Evolutionary conservation across 1,284 basidiomycete species (phyloP).

Genomic region (Cutaneotrichosporon cyanovorans): DNA sequence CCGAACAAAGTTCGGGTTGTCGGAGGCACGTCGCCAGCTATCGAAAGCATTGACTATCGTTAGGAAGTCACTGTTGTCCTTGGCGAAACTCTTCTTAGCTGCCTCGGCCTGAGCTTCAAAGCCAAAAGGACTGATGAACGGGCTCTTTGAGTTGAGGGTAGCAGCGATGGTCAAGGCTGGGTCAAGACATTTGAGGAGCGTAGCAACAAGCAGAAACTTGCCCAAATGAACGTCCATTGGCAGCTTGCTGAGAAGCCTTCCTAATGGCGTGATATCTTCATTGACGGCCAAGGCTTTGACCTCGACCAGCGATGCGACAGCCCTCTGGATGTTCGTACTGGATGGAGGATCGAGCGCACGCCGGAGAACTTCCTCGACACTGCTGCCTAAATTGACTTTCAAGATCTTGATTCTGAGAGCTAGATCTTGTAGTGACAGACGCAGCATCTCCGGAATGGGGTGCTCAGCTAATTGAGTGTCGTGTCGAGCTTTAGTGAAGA

Average conservation of each 20-base stretch:
- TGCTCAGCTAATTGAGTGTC: constrained; percentile 77
- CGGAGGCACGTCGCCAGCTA: constrained; percentile 74
- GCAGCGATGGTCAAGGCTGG: constrained; percentile 94
- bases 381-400: constrained; percentile 75
- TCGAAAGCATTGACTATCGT: constrained; percentile 87
- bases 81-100: constrained; percentile 72
- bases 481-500: constrained; percentile 84
- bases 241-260: constrained; percentile 79
- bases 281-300: constrained; percentile 67
- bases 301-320: constrained; percentile 84
- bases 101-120: constrained; percentile 78
- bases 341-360: constrained; percentile 86
- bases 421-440: constrained; percentile 87
- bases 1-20: constrained; percentile 55
- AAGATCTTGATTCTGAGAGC: constrained; percentile 96
- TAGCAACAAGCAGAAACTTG: constrained; percentile 83
- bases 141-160: constrained; percentile 84
- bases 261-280: constrained; percentile 95
- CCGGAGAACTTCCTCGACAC: constrained; percentile 84
- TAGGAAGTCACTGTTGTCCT: constrained; percentile 89
- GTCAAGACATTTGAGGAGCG: constrained; percentile 82
- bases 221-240: constrained; percentile 91
- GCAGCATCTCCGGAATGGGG: constrained; percentile 91
- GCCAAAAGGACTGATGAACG: constrained; percentile 84
- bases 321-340: constrained; percentile 80